phyloP scores from a whole-genome alignment of 2,329 filamentous ascomycete genomes.

The Lasiodiplodia sp. region DNA sequence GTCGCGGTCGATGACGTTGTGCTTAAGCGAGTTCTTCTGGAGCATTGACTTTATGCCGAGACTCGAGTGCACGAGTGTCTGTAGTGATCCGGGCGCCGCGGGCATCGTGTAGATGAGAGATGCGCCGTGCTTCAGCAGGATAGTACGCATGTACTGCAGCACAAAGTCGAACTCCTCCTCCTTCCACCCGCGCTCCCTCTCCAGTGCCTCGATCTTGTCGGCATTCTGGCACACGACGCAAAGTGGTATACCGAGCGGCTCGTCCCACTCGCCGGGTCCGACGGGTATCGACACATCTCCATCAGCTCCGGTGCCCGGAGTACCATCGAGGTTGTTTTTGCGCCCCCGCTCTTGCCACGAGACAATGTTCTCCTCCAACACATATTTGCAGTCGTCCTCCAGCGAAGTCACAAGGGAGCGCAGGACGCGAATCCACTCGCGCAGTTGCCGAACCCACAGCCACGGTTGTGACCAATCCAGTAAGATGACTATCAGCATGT shows the following conservation, averaged over 20 bases:
- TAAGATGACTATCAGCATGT: constrained; percentile 87
- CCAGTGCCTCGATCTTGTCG: constrained; percentile 88
- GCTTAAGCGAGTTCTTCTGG: constrained; percentile 51
- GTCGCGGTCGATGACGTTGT: constrained; percentile 91
- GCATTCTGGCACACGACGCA: constrained; percentile 97
- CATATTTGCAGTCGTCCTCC: constrained; percentile 76
- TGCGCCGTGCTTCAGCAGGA: constrained; percentile 79
- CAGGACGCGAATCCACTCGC: constrained; percentile 87
- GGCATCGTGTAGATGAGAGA: constrained; percentile 57
- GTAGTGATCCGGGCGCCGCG: constrained; percentile 73
- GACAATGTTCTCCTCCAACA: constrained; percentile 86
- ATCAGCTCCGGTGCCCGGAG: constrained; percentile 24
- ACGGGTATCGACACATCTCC: constrained; percentile 76
- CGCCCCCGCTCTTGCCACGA: constrained; percentile 71
- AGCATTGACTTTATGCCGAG: constrained; percentile 85
- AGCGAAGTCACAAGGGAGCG: constrained; percentile 77
- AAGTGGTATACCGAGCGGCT: constrained; percentile 82
- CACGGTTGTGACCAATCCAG: constrained; percentile 96
- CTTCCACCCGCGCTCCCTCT: constrained; percentile 90
- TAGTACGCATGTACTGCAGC: constrained; percentile 88
- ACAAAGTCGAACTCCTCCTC: constrained; percentile 97
- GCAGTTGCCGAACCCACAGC: constrained; percentile 86
- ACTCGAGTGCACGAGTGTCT: constrained; percentile 82
- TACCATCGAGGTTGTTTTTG: constrained; percentile 28
- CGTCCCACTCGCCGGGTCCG: constrained; percentile 92